These are phyloP conservation scores for Talaromyces wortmannii DNA, from an alignment of 495 filamentous ascomycete genomes.

Conservation along the genomic window DNA sequence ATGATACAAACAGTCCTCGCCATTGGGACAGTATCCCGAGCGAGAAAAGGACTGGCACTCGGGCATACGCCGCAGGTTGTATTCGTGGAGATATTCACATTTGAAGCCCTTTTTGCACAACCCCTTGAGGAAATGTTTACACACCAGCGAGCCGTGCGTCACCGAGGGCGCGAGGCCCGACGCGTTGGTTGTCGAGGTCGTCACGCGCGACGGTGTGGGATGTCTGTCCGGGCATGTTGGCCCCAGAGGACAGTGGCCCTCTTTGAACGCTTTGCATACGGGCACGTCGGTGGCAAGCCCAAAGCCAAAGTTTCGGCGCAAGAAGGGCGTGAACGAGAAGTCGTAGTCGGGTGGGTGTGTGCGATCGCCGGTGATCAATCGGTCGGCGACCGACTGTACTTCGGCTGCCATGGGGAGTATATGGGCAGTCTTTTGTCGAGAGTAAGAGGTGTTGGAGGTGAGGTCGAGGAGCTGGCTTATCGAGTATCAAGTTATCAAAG, in stretches of 20 bases:
- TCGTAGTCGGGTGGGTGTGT: conserved; percentile 46
- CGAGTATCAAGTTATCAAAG: no score
- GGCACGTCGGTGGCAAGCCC: conserved; percentile 68
- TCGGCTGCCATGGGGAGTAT: conserved; percentile 29
- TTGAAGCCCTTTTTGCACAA: conserved; percentile 94
- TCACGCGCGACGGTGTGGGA: conserved; percentile 40
- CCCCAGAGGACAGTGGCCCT: conserved; percentile 74
- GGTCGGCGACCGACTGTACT: conserved; percentile 22
- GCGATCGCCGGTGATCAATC: conserved; percentile 28
- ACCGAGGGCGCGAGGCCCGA: conserved; percentile 41
- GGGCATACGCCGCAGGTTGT: conserved; percentile 95
- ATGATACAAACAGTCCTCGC: conserved; percentile 93
- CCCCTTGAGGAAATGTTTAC: conserved; percentile 97
- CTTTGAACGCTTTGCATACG: conserved; percentile 71
- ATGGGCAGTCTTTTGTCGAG: neutral
- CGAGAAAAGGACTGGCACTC: conserved; percentile 91
- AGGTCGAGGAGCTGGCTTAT: no score
- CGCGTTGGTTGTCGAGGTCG: conserved; percentile 46
- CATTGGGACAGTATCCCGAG: conserved; percentile 88
- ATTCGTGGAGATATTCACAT: conserved; percentile 97
- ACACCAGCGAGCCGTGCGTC: conserved; percentile 65
- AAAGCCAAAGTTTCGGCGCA: conserved; percentile 69
- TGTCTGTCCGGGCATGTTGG: conserved; percentile 64
- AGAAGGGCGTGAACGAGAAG: conserved; percentile 71
- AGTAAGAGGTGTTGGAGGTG: neutral